phyloP scores from a whole-genome alignment of 441 rosid genomes.

The Gossypium armourianum region DNA sequence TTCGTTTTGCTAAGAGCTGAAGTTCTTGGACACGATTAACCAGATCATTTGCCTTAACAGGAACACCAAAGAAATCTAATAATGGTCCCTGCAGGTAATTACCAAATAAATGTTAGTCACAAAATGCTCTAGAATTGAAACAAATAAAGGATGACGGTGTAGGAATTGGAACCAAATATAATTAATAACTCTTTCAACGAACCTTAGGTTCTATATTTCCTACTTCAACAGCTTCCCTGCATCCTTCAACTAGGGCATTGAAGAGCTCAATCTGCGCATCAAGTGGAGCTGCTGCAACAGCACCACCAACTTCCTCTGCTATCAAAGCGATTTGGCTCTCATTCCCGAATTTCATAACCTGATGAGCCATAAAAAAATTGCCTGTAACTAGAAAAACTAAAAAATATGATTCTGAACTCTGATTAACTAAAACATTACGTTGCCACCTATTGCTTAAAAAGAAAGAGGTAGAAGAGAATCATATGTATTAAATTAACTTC shows the following conservation, averaged over 20 bases:
- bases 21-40: conserved; percentile 79
- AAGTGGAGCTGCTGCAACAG: conserved; percentile 59
- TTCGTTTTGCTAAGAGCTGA: conserved; percentile 74
- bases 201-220: conserved; percentile 75
- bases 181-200: conserved; percentile 4
- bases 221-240: conserved; percentile 61
- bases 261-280: conserved; percentile 85
- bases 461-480: neutral
- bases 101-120: conserved; percentile 10
- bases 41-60: conserved; percentile 84
- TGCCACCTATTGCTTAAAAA: neutral
- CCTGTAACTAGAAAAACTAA: neutral
- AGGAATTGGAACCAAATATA: neutral
- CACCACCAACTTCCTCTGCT: conserved; percentile 81
- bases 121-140: neutral
- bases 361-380: conserved; percentile 3
- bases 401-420: neutral
- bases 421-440: neutral
- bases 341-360: conserved; percentile 94
- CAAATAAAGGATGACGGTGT: neutral
- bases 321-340: conserved; percentile 59
- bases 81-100: conserved; percentile 59
- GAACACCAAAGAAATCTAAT: conserved; percentile 89
- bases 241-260: conserved; percentile 75
- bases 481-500: neutral